A percentile compares a stretch with the other conserved stretches of the same genome.
These are phyloP conservation scores for Microascus cirrosus DNA, from an alignment of 2,329 filamentous ascomycete species.

Conservation along the genomic window DNA sequence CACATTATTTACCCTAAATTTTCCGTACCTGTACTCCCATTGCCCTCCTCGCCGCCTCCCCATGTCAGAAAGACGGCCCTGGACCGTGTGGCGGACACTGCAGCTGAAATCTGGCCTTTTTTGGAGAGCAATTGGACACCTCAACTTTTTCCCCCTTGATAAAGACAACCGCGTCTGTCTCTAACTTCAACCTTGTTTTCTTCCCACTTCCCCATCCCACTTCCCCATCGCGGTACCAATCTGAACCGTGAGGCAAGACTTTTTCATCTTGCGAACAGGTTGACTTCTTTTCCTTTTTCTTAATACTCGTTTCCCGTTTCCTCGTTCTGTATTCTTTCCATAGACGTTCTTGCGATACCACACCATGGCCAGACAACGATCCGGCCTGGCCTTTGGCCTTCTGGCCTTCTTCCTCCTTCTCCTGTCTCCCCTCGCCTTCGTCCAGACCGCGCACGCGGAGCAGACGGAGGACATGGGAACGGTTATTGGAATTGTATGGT, in stretches of 20 bases:
- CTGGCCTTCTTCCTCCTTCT: slow-evolving; percentile 87
- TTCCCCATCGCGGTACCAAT: slow-evolving; percentile 13
- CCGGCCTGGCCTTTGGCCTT: slow-evolving; percentile 74
- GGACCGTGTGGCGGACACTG: slow-evolving; percentile 1
- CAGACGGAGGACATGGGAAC: slow-evolving; percentile 73
- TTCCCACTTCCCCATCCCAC: slow-evolving; percentile 16
- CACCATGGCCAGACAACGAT: slow-evolving; percentile 46
- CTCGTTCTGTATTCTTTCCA: slow-evolving; percentile 5
- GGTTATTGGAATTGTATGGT: slow-evolving; percentile 78
- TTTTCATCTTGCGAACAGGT: background rate
- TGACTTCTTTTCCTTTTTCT: slow-evolving; percentile 9
- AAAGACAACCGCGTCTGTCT: slow-evolving; percentile 8
- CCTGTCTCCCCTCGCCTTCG: slow-evolving; percentile 76
- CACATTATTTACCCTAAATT: background rate
- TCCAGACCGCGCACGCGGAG: slow-evolving; percentile 63
- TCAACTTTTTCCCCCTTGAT: slow-evolving; percentile 22
- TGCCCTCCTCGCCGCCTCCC: background rate
- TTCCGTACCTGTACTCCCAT: background rate
- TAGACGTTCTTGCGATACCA: slow-evolving; percentile 10
- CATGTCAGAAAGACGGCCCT: background rate
- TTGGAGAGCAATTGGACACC: slow-evolving; percentile 22
- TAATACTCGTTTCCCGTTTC: slow-evolving; percentile 8
- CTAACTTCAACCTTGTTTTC: slow-evolving; percentile 4
- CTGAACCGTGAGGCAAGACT: slow-evolving; percentile 10
- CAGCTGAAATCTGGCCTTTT: slow-evolving; percentile 37